These are phyloP conservation scores for Raffaelea albimanens DNA, from an alignment of 2,329 filamentous ascomycete species.

Conservation along the genomic window DNA sequence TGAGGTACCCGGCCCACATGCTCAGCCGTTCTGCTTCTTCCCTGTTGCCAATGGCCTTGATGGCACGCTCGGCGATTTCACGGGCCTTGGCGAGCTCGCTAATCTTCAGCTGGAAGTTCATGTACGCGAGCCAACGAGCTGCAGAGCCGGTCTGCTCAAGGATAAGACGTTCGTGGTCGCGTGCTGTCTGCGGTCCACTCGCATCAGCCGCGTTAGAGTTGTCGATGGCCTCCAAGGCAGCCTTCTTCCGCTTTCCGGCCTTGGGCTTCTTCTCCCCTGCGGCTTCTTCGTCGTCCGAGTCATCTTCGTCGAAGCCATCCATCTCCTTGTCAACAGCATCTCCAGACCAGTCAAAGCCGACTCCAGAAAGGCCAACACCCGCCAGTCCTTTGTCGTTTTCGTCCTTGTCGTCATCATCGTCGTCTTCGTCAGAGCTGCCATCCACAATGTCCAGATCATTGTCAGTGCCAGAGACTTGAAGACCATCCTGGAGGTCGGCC, in stretches of 20 bases:
- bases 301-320: conserved; percentile 42
- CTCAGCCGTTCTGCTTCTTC: conserved; percentile 91
- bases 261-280: conserved; percentile 28
- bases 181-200: conserved; percentile 78
- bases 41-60: conserved; percentile 82
- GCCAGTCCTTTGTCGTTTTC: conserved; percentile 13
- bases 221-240: conserved; percentile 69
- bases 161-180: conserved; percentile 88
- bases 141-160: conserved; percentile 92
- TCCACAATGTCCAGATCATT: conserved; percentile 16
- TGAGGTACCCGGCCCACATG: conserved; percentile 89
- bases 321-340: conserved; percentile 49
- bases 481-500: conserved; percentile 30
- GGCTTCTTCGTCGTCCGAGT: conserved; percentile 15
- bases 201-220: conserved; percentile 85
- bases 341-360: conserved; percentile 83
- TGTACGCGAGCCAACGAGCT: conserved; percentile 88
- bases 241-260: conserved; percentile 58
- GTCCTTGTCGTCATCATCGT: conserved; percentile 30
- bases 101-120: conserved; percentile 95
- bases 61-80: conserved; percentile 80
- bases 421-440: conserved; percentile 9
- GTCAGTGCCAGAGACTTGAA: conserved; percentile 37
- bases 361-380: conserved; percentile 52
- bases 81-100: conserved; percentile 83